Base-by-base conservation (phyloP, 352 stramenopile genomes). In the Globisporangium barbulae region DNA sequence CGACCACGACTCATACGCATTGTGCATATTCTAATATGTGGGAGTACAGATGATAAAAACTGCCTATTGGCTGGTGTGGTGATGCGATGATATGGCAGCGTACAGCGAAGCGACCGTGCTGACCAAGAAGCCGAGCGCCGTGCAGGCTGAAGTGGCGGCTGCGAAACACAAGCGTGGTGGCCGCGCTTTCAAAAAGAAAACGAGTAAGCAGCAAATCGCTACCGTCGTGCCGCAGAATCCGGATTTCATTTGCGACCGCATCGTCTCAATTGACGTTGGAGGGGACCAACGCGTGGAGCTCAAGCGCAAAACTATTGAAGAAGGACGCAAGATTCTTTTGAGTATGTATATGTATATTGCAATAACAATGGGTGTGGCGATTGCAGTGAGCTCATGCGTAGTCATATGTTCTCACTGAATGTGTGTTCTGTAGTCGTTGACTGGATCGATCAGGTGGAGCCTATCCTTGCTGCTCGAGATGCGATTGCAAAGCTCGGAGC, bases 381-480 rank as follows among this genome's bases (percentile, higher is more conserved):
- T 21, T 13, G 15, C 12, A n/a, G 25, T 28, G 8, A 17, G 3
- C 22, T 50, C 21, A 4, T 21, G 7, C 17, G 37, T 33, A 5
- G 25, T 28, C 7, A 31, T 42, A 53, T 41, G 21, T 1, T n/a
- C 9, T 25, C 25, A 28, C 25, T 28, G 25, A 28, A 28, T 35
- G 3, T 37, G 21, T 25, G 33, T 45, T 8, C n/a, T 63, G 39
- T 65, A 73, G 76, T 88, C 5, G 42, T 66, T 9, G 82, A 91
- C 62, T 91, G 75, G 78, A 70, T 91, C n/a, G 76, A 76, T 52
- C 63, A 75, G 8, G 70, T 62, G 13, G 75, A 88, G 33, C 59
- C 59, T 6, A 59, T 88, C 28, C 62, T 88, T 1, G 79, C 78
- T 28, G 80, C 69, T 2, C 69, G 65, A 17, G 71, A 85, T 45